Evolutionary conservation across 1,139 yeast genomes (phyloP).

Genomic region (Yamadazyma oceani): DNA sequence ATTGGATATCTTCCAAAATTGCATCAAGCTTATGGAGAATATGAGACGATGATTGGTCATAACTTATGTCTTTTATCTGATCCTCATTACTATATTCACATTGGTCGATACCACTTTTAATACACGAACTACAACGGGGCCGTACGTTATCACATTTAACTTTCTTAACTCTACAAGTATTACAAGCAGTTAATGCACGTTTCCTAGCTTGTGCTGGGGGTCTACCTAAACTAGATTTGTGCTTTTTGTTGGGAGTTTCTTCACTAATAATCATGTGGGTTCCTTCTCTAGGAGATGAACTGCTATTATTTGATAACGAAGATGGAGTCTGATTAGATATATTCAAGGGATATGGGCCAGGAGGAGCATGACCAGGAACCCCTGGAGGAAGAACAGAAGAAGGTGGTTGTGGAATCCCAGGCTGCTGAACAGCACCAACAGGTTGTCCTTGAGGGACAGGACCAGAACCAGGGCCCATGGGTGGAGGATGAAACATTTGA

Average conservation of each 20-base stretch:
- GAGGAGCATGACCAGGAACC: neutral
- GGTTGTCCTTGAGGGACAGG: neutral
- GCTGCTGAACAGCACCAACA: too few relatives aligned
- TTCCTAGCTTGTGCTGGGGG: conserved; percentile 24
- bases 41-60: conserved; percentile 27
- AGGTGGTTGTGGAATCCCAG: too few relatives aligned
- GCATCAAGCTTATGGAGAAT: conserved; percentile 27
- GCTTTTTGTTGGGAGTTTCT: conserved; percentile 8
- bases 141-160: conserved; percentile 52
- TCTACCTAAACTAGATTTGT: neutral
- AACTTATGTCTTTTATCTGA: conserved; percentile 24
- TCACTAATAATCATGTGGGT: neutral
- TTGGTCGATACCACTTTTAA: conserved; percentile 28
- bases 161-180: conserved; percentile 46
- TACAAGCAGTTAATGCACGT: conserved; percentile 49
- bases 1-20: conserved; percentile 28
- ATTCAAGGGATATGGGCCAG: neutral
- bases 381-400: too few relatives aligned
- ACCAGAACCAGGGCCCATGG: neutral
- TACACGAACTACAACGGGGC: conserved; percentile 53
- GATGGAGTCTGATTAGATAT: conserved; percentile 1
- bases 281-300: neutral
- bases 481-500: conserved; percentile 1
- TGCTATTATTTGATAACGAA: conserved; percentile 4
- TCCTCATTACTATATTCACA: conserved; percentile 38